phyloP scores from a whole-genome alignment of 108 stramenopile genomes.

The Chaetoceros tenuissimus region DNA sequence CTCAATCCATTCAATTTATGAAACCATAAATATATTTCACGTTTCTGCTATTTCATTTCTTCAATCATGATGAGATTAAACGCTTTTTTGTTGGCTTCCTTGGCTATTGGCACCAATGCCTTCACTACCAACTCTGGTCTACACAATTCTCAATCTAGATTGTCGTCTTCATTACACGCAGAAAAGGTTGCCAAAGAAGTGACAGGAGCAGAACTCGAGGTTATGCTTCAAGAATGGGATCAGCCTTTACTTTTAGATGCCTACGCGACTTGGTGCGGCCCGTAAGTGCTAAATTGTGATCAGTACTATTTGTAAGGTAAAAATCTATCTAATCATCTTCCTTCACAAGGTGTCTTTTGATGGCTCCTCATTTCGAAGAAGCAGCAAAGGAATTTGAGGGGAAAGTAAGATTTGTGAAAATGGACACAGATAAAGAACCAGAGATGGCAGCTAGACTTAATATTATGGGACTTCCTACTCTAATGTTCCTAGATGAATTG shows the following conservation, averaged over 20 bases:
- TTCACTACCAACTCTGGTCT: too few relatives aligned
- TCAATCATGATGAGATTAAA: too few relatives aligned
- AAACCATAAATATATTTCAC: too few relatives aligned
- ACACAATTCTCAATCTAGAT: too few relatives aligned
- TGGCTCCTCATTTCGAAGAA: conserved; percentile 78
- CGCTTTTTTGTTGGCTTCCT: too few relatives aligned
- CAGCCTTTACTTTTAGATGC: conserved; percentile 69
- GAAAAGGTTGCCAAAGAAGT: conserved; percentile 13
- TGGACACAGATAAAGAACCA: conserved; percentile 74
- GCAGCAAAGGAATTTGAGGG: conserved; percentile 63
- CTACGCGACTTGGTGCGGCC: conserved; percentile 70
- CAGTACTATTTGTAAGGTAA: neutral
- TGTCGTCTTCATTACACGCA: too few relatives aligned
- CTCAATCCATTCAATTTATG: too few relatives aligned
- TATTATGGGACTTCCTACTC: conserved; percentile 75
- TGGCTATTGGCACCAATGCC: too few relatives aligned
- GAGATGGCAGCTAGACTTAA: conserved; percentile 62
- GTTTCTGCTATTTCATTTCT: too few relatives aligned
- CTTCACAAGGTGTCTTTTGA: conserved; percentile 37
- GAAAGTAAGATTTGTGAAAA: conserved; percentile 71
- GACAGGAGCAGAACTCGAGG: conserved; percentile 69
- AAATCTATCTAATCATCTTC: neutral
- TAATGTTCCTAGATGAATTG: conserved; percentile 67
- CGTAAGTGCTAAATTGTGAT: neutral
- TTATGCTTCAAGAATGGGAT: conserved; percentile 70